Percentiles rank a stretch among this genome's conserved stretches.
Conservation (phyloP, 139 green algal species). For the Raphidocelis subcapitata region DNA sequence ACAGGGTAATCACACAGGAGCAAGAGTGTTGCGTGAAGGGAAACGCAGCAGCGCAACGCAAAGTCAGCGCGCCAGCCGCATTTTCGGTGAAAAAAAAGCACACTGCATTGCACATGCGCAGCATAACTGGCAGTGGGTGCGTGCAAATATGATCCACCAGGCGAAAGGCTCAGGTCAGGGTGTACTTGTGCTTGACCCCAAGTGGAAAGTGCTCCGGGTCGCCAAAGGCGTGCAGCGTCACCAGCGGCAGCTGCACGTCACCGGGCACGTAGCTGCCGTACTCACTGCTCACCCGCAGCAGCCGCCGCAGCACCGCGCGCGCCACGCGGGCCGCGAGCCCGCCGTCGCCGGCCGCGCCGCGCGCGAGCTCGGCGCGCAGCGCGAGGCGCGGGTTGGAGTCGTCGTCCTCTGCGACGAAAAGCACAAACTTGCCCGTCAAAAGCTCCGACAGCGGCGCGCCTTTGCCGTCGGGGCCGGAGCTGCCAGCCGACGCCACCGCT, state of each 20-base stretch:
- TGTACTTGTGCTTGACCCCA: slow-evolving; percentile 29
- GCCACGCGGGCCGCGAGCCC: not conserved
- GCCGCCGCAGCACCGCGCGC: not conserved
- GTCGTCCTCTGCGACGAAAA: slow-evolving; percentile 17
- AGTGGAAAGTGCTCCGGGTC: slow-evolving; percentile 13
- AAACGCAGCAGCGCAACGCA: no score
- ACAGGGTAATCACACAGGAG: no score
- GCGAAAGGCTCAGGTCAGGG: no score
- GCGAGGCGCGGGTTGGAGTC: slow-evolving; percentile 19
- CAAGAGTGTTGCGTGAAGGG: no score
- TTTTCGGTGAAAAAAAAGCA: no score
- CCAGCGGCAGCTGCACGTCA: not conserved
- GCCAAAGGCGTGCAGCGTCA: slow-evolving; percentile 6
- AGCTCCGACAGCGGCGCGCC: not conserved
- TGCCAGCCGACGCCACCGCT: no score
- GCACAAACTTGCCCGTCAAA: slow-evolving; percentile 32
- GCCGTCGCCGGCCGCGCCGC: not conserved
- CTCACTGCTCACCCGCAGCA: slow-evolving; percentile 18
- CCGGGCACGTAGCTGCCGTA: slow-evolving; percentile 14
- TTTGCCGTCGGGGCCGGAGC: not conserved
- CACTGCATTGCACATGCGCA: no score
- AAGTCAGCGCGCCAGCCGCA: no score
- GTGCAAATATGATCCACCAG: no score
- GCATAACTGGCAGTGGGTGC: no score
- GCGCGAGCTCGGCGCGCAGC: slow-evolving; percentile 20